Base-by-base conservation (phyloP, 768 basidiomycete species). In the Cyclocybe cylindracea region DNA sequence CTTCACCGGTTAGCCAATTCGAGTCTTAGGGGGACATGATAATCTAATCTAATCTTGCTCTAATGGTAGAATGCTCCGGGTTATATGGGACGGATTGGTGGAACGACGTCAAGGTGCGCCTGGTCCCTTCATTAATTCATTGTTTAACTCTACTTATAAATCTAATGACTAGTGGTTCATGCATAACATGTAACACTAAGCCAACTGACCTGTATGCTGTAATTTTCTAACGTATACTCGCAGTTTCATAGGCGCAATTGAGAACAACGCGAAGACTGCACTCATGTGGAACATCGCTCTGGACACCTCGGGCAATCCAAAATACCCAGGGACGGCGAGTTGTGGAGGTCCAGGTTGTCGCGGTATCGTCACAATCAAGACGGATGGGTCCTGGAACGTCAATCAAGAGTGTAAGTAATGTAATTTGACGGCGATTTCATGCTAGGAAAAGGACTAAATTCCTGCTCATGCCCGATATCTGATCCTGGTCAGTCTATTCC, bases 251-350 rank as follows among this genome's bases (percentile, higher is more conserved):
- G 63, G 71, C 45, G 50, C 72, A 5, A 56, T 78, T 16, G 61
- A 70, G 50, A 69, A 74, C 59, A 72, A 73, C 55, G 58, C 76
- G 5, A 70, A 66, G 44, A 62, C 76, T 4, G 84, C 71, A 0
- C 63, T 88, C 18, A 86, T 87, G 82, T 90, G 87, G 86, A 87
- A 87, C 61, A 63, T 88, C 32, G 87, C 83, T 4, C 74, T 87
- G 16, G 81, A 88, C 45, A 68, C 76, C 1, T 74, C 63, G 31
- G 87, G 87, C 0, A 61, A 77, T 7, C 86, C 88, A 5, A 77
- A 76, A 60, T 73, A 84, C 13, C 84, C 85, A 0, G 82, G 83
- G 8, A 78, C 81, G 2, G 69, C 65, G 49, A 85, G 81, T 47
- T 90, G 88, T 57, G 72, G 74, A 4, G 76, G 76, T 3, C 60